These are phyloP conservation scores for Pugionium dolabratum DNA, from an alignment of 345 rosid species.

Conservation along the genomic window DNA sequence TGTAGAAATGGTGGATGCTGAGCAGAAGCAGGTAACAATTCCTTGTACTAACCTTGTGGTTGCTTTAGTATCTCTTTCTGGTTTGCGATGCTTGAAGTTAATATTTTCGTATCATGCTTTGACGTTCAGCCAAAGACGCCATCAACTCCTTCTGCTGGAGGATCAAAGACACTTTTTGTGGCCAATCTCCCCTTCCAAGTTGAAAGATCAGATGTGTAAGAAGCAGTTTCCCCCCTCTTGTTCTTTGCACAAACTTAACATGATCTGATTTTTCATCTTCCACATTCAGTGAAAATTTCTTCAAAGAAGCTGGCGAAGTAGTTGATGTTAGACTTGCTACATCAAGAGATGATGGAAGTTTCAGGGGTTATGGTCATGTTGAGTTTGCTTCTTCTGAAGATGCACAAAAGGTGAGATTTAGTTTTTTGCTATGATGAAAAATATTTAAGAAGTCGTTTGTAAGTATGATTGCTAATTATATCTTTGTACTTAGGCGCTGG, in stretches of 20 bases:
- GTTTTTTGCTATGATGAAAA: not conserved
- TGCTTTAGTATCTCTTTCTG: not conserved
- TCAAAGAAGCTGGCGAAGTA: slow-evolving; percentile 65
- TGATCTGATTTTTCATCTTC: not conserved
- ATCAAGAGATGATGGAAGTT: slow-evolving; percentile 49
- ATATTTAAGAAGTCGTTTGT: not conserved
- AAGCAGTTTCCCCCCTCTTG: not conserved
- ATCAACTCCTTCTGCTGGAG: slow-evolving; percentile 49
- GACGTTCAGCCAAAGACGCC: slow-evolving; percentile 68
- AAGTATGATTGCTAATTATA: not conserved
- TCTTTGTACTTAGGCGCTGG: slow-evolving; percentile 53
- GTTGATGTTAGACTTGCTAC: slow-evolving; percentile 71
- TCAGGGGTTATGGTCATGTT: slow-evolving; percentile 82
- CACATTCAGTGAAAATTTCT: slow-evolving; percentile 63
- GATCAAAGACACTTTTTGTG: slow-evolving; percentile 64
- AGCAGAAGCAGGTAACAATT: slow-evolving; percentile 31
- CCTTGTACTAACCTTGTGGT: not conserved
- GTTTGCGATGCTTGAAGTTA: not conserved
- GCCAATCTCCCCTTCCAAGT: slow-evolving; percentile 67
- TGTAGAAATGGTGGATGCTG: slow-evolving; percentile 64
- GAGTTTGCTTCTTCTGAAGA: slow-evolving; percentile 71
- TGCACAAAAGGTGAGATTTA: slow-evolving; percentile 57
- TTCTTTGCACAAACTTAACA: not conserved
- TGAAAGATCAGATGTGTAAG: slow-evolving; percentile 71
- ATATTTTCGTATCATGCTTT: not conserved